Conservation (phyloP, 805 yeast genomes). For the Candida insectalens region DNA sequence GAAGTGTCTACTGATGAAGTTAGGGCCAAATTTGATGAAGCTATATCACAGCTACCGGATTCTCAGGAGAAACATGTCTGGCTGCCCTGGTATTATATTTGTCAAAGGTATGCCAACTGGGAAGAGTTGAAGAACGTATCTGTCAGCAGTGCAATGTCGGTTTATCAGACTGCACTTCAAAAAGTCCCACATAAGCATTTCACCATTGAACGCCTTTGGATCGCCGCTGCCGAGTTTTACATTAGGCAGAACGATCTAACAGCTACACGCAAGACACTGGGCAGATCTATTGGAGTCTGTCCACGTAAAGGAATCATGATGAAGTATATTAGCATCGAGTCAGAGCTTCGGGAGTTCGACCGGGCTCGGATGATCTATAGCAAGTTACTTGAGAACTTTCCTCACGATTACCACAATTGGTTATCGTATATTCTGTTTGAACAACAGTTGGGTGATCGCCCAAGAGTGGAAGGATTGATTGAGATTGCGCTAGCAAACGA, state of each 20-base stretch:
- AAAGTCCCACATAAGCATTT: slow-evolving; percentile 49
- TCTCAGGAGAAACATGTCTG: slow-evolving; percentile 29
- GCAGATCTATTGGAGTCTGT: slow-evolving; percentile 59
- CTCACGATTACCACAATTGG: slow-evolving; percentile 40
- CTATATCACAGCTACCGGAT: slow-evolving; percentile 32
- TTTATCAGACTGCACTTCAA: slow-evolving; percentile 41
- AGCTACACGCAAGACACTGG: slow-evolving; percentile 58
- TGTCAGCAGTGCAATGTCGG: slow-evolving; percentile 33
- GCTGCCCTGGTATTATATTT: slow-evolving; percentile 61
- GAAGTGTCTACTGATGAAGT: slow-evolving; percentile 18
- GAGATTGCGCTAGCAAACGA: slow-evolving; percentile 26
- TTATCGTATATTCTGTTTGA: slow-evolving; percentile 62
- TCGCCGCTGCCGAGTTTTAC: slow-evolving; percentile 60
- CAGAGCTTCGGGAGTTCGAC: slow-evolving; percentile 64
- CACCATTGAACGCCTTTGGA: slow-evolving; percentile 71
- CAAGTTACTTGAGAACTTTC: slow-evolving; percentile 45
- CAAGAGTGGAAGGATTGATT: slow-evolving; percentile 56
- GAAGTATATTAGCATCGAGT: slow-evolving; percentile 62
- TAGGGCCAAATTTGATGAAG: slow-evolving; percentile 32
- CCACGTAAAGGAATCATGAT: slow-evolving; percentile 51
- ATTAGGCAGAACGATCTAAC: slow-evolving; percentile 45
- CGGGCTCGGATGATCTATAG: slow-evolving; percentile 68
- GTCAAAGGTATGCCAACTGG: slow-evolving; percentile 58
- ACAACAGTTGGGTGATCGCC: slow-evolving; percentile 52
- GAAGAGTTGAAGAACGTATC: slow-evolving; percentile 42